Evolutionary conservation across 257 asterid species (phyloP), one percentile per base, ranked within the genome.

Genomic region (Datura wrightii): DNA sequence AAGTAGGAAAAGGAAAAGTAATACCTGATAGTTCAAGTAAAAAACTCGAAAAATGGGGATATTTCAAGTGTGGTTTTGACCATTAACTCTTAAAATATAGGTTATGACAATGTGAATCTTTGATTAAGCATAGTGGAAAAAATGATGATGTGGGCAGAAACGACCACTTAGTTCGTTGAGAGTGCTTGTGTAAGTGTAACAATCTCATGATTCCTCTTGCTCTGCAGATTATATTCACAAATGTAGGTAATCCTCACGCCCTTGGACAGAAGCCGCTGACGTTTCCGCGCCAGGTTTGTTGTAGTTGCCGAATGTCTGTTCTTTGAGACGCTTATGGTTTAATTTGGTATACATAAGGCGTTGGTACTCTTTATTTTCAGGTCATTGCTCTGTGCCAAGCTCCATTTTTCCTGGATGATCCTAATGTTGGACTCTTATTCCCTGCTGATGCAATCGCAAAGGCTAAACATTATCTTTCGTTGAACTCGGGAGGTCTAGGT

Each of bases 301-400:
- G 66, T 19, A 41, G 0, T 79, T 10, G 3, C 19, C 44, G 54
- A 58, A 1, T 24, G 5, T 0, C 55, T 1, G 3, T 63, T 66
- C 41, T 83, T 8, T 31, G 15, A 19, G 31, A 31, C 5, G 15
- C 5, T 69, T 79, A 62, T 78, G 53, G 4, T 83, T 52, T 24
- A 24, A 24, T 24, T 65, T 56, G 19, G 18, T 11, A 52, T 31
- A 50, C 15, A 1, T 58, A n/a, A 52, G 10, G n/a, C 13, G 0
- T 76, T 8, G 3, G 24, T 8, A 0, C 62, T 50, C 44, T 31
- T 52, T 14, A 72, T 41, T 39, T n/a, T 54, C 89, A 97, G 99
- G 99, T 97, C 66, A 83, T 95, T 89, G 98, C 99, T 39, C 98
- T 95, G 82, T 97, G 99, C 91, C 99, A 97, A 94, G 99, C 98